Base-by-base conservation (phyloP, 306 rosid species). In the Amphicarpaea edgeworthii region DNA sequence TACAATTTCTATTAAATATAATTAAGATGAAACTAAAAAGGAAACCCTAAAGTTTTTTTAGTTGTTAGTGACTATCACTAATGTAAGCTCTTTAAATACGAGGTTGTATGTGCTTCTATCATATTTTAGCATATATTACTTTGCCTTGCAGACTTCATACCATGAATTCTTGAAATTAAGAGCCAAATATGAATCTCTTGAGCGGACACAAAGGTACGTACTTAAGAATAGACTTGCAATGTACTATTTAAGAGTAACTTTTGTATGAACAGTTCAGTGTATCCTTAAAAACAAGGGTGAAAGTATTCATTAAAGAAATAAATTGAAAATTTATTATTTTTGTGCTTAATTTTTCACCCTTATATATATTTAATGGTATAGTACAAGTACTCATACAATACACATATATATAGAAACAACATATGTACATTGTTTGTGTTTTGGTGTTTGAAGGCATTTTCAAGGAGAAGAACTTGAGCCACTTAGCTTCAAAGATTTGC, bases 381-480 rank as follows among this genome's bases (percentile, higher is more conserved):
- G 7, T 23, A 12, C 37, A 57, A 24, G 24, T 38, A 60, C 38
- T 12, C 37, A 1, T 23, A 38, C 10, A 5, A 3, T 7, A 38
- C 11, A 8, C 42, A 32, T 32, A 32, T 32, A 24, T 24, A 24
- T 24, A 24, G 1, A 24, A 1, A 24, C 3, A 24, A 24, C 3
- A 24, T 24, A 24, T 24, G 28, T 24, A 24, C 37, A 30, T 30
- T 38, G 30, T 58, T 75, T 68, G 0, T 12, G 2, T 43, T 61
- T 59, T 0, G 17, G 42, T 43, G 19, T 58, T 21, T 77, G 57
- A 68, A 93, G 98, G 91, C 86, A 91, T 53, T 77, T 84, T 63
- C 84, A 59, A 28, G 98, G 98, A 79, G 96, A 93, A 88, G 92
- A 91, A 67, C 91, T 93, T 55, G 92, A 87, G 42, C 43, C 79